phyloP scores from a whole-genome alignment of 2,329 filamentous ascomycete genomes.

The Penicillium sp. region DNA sequence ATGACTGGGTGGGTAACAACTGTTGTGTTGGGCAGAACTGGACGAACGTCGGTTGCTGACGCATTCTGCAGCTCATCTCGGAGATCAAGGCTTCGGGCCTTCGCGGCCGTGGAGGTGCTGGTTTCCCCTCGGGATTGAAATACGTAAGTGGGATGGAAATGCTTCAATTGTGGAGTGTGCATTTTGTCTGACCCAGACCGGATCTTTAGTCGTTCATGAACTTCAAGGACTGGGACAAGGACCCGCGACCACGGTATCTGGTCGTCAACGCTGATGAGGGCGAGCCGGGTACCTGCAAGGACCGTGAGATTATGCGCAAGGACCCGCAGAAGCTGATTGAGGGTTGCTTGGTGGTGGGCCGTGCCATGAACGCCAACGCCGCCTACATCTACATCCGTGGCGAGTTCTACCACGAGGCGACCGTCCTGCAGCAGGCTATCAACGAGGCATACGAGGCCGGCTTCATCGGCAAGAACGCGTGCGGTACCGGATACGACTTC shows the following conservation, averaged over 20 bases:
- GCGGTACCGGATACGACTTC: constrained; percentile 94
- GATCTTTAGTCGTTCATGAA: constrained; percentile 93
- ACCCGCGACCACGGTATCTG: constrained; percentile 89
- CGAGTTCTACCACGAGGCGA: constrained; percentile 95
- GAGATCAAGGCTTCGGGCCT: constrained; percentile 97
- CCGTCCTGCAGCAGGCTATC: constrained; percentile 88
- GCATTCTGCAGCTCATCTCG: constrained; percentile 69
- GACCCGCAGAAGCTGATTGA: constrained; percentile 98
- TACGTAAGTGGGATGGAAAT: constrained; percentile 66
- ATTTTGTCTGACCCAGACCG: neutral
- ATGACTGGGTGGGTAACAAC: constrained; percentile 83
- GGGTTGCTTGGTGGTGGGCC: constrained; percentile 90
- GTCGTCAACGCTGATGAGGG: constrained; percentile 99
- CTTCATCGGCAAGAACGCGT: constrained; percentile 96
- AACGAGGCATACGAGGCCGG: constrained; percentile 96
- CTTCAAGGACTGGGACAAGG: constrained; percentile 99
- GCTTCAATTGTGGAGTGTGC: neutral
- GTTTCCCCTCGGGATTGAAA: constrained; percentile 98
- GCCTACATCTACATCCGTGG: constrained; percentile 99
- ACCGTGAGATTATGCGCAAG: constrained; percentile 99
- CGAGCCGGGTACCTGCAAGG: constrained; percentile 98
- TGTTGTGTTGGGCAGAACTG: constrained; percentile 4
- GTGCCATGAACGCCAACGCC: constrained; percentile 97
- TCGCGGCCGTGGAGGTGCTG: constrained; percentile 91
- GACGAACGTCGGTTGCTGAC: constrained; percentile 26